Conservation (phyloP, 805 yeast species). For the Ogataea ganodermae region DNA sequence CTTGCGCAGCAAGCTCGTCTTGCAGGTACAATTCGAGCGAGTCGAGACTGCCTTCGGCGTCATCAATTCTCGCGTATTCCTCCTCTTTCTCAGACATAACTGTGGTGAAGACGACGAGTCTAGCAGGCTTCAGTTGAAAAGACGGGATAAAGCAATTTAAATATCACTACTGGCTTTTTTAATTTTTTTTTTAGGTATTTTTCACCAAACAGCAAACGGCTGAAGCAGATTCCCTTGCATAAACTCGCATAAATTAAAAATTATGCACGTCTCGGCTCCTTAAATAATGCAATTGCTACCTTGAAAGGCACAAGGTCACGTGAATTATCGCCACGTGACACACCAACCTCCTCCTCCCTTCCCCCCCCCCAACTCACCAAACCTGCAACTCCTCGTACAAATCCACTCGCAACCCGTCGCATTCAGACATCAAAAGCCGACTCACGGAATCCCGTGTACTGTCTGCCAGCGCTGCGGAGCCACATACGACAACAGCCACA, state of each 20-base stretch:
- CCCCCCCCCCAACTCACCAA: constrained; percentile 40
- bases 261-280: background rate
- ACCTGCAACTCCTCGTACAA: constrained; percentile 58
- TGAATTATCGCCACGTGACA: too few species aligned
- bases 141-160: too few species aligned
- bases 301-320: background rate
- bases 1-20: constrained; percentile 14
- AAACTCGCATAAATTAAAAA: background rate
- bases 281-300: background rate
- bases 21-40: constrained; percentile 12
- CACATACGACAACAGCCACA: constrained; percentile 57
- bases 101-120: too few species aligned
- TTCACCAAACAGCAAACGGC: background rate
- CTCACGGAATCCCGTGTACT: constrained; percentile 47
- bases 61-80: background rate
- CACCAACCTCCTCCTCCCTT: background rate
- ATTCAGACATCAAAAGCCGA: constrained; percentile 21
- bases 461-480: constrained; percentile 56
- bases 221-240: background rate
- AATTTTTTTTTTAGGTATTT: background rate
- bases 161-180: too few species aligned
- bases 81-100: constrained; percentile 4
- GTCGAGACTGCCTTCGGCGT: constrained; percentile 8
- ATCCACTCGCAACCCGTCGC: constrained; percentile 45
- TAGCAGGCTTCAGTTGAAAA: too few species aligned